phyloP scores from a whole-genome alignment of 208 protist genomes.

The Wallacemonas rigidus region DNA sequence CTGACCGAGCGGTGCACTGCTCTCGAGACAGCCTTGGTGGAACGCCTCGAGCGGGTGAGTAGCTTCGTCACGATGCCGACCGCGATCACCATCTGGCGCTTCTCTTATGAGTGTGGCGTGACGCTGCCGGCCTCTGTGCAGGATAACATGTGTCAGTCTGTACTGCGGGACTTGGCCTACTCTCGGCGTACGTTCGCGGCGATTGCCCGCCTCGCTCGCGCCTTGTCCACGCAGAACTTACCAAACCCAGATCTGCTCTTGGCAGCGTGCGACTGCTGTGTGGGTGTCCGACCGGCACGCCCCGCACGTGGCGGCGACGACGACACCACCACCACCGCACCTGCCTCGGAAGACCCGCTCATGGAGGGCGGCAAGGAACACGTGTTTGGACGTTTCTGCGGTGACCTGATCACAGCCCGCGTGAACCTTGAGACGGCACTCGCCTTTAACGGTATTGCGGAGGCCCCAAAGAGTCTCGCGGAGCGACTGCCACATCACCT shows the following conservation, averaged over 20 bases:
- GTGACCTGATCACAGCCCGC: conserved; percentile 36
- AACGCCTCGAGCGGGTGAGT: conserved; percentile 58
- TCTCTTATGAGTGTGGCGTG: conserved; percentile 21
- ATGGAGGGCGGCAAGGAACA: conserved; percentile 23
- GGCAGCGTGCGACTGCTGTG: conserved; percentile 39
- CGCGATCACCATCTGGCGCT: conserved; percentile 38
- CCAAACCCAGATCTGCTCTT: conserved; percentile 40
- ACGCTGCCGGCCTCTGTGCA: conserved; percentile 44
- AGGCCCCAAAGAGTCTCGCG: conserved; percentile 35
- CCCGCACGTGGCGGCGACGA: conserved; percentile 10
- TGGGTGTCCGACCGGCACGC: conserved; percentile 62
- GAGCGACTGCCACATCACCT: conserved; percentile 47
- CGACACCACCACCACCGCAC: conserved; percentile 3
- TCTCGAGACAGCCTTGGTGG: conserved; percentile 44
- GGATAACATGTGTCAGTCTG: conserved; percentile 30
- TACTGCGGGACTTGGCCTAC: conserved; percentile 37
- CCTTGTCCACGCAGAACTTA: conserved; percentile 29
- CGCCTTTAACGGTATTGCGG: conserved; percentile 30
- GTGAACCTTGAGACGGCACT: conserved; percentile 54
- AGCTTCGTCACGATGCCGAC: conserved; percentile 30
- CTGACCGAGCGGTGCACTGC: conserved; percentile 31
- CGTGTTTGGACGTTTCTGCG: conserved; percentile 42
- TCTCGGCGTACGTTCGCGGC: conserved; percentile 18
- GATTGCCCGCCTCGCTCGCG: conserved; percentile 28
- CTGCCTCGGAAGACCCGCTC: conserved; percentile 15